phyloP scores from a whole-genome alignment of 441 rosid species.

The Adansonia rubrostipa region DNA sequence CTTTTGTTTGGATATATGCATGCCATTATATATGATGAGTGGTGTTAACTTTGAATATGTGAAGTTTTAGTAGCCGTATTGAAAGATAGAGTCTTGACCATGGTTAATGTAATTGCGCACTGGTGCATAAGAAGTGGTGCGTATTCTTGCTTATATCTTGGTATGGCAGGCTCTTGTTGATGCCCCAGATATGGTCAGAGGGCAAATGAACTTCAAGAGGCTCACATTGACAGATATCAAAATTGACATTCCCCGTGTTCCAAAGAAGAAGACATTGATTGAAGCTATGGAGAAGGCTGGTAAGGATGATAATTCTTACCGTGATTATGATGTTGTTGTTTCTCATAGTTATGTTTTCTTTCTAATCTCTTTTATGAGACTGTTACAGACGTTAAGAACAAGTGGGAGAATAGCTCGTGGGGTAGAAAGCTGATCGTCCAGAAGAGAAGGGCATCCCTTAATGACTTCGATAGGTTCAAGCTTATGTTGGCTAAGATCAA shows the following conservation, averaged over 20 bases:
- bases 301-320: no score
- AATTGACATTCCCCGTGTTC: no score
- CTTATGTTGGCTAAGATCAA: conserved; percentile 72
- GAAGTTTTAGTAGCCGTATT: not conserved
- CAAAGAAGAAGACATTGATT: no score
- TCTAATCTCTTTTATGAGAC: no score
- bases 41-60: not conserved
- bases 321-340: no score
- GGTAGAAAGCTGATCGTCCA: conserved; percentile 85
- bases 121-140: not conserved
- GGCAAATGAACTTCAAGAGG: no score
- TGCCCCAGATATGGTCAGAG: no score
- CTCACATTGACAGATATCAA: no score
- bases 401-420: conserved; percentile 92
- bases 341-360: no score
- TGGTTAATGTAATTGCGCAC: not conserved
- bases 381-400: conserved; percentile 31
- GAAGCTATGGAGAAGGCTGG: conserved; percentile 18
- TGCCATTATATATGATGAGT: no score
- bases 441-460: conserved; percentile 77
- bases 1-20: not conserved
- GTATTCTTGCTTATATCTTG: no score
- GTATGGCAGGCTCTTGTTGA: no score
- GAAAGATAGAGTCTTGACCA: not conserved
- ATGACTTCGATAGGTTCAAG: conserved; percentile 89